A percentile compares a stretch with the other conserved stretches of the same genome.
These are phyloP conservation scores for Senna tora DNA, from an alignment of 306 rosid genomes.

Conservation along the genomic window DNA sequence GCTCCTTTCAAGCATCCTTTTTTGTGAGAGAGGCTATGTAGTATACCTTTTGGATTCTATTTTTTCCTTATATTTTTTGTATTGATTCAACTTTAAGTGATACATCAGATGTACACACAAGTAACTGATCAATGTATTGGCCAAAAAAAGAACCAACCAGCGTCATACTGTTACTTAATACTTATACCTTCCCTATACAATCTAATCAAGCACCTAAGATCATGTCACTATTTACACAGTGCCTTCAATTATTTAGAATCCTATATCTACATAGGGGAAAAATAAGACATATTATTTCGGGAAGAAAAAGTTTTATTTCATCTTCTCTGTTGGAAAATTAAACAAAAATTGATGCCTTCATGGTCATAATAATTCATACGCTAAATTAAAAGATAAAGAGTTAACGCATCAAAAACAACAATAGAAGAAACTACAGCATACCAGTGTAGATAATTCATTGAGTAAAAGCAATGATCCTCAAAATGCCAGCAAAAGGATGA, in stretches of 20 bases:
- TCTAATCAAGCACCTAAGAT: constrained; percentile 18
- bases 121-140: neutral
- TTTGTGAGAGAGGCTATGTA: constrained; percentile 8
- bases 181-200: constrained; percentile 1
- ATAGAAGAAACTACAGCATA: constrained; percentile 46
- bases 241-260: constrained; percentile 1
- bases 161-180: constrained; percentile 12
- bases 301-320: neutral
- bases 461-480: constrained; percentile 98
- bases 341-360: neutral
- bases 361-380: constrained; percentile 6
- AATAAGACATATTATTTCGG: neutral
- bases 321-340: neutral
- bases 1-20: constrained; percentile 1
- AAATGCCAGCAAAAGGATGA: constrained; percentile 99
- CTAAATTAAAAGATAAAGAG: neutral
- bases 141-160: neutral
- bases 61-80: constrained; percentile 15
- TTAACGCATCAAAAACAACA: neutral
- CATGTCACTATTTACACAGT: constrained; percentile 24
- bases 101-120: constrained; percentile 15
- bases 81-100: constrained; percentile 21
- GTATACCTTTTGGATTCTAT: constrained; percentile 14
- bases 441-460: constrained; percentile 99
- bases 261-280: constrained; percentile 10